These are phyloP conservation scores for Boletus holoroseus DNA, from an alignment of 1,284 basidiomycete species.

Conservation along the genomic window DNA sequence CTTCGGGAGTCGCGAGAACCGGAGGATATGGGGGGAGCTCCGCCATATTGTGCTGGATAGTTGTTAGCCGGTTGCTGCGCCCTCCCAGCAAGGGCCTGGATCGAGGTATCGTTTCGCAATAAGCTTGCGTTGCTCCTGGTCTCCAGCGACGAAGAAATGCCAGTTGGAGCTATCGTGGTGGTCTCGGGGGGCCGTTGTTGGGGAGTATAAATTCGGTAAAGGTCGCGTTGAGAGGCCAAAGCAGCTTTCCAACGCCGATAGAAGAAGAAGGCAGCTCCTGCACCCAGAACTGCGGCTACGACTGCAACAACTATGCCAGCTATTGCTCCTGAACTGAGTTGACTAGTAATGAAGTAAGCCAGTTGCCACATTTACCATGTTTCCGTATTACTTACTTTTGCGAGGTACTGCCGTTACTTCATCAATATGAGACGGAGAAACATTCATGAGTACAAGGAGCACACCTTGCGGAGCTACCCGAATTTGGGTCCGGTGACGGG, in stretches of 20 bases:
- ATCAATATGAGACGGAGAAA: conserved; percentile 1
- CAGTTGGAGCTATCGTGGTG: conserved; percentile 1
- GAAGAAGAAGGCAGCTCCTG: conserved; percentile 22
- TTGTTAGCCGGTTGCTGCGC: conserved; percentile 8
- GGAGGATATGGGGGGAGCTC: not conserved
- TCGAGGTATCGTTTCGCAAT: conserved; percentile 8
- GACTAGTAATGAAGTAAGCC: conserved; percentile 11
- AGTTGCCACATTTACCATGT: not conserved
- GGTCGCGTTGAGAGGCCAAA: conserved; percentile 11
- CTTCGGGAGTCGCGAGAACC: conserved; percentile 14
- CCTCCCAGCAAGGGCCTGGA: not conserved
- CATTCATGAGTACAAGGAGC: not conserved
- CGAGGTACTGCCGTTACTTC: not conserved
- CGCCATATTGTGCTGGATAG: not conserved
- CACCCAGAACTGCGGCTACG: conserved; percentile 15
- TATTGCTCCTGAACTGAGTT: conserved; percentile 27
- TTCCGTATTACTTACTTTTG: conserved; percentile 16
- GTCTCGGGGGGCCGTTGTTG: conserved; percentile 9
- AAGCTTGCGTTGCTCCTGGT: conserved; percentile 13
- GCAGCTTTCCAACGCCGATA: conserved; percentile 30
- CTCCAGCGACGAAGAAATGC: conserved; percentile 21
- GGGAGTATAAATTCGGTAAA: conserved; percentile 12
- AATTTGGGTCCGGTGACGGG: not conserved
- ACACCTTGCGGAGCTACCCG: conserved; percentile 5
- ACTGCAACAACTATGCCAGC: conserved; percentile 23